Evolutionary conservation across 1,139 yeast genomes (phyloP), one percentile per base, ranked within the genome.

Genomic region (Suzukiozyma palmioleophila): DNA sequence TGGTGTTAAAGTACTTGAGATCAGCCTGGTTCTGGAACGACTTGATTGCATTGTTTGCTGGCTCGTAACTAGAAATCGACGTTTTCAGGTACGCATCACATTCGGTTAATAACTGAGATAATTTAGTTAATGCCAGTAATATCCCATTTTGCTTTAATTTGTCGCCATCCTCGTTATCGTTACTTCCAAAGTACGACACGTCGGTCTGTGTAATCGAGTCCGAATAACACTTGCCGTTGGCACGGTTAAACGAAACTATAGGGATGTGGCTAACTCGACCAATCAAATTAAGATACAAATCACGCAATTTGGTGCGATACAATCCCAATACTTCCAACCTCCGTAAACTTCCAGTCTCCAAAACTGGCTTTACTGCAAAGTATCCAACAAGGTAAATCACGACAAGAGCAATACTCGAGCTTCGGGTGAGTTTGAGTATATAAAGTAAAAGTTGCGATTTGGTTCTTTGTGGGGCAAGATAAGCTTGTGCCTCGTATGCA

Each of bases 131-230:
- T 39, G 57, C 63, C n/a, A 37, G 39, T 22, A 52, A 40, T 11
- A 70, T 46, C 29, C 51, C 43, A 11, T 43, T 51, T 38, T 60
- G 71, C 15, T 49, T 53, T 22, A 68, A 50, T 36, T 53, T 54
- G 43, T 53, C 56, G 15, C 10, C 18, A 12, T 27, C 29, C 12
- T 11, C 10, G n/a, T 22, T 29, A 11, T 50, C 46, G 10, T 42
- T 37, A 27, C 52, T 56, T 22, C 42, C 50, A n/a, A 37, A 34
- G 21, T 44, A 50, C n/a, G 66, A 55, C 31, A 54, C 58, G 8
- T 52, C 57, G 1, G 76, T 70, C 48, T 71, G 77, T 18, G 58
- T 49, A 5, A 69, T 59, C 1, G 70, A 65, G 45, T 71, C 77
- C 3, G 71, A 62, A 37, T 59, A 63, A 10, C 64, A 54, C 43